A percentile compares a stretch with the other conserved stretches of the same genome.
Conservation (phyloP, 2,329 filamentous ascomycete genomes). For the Curvularia spicifera region DNA sequence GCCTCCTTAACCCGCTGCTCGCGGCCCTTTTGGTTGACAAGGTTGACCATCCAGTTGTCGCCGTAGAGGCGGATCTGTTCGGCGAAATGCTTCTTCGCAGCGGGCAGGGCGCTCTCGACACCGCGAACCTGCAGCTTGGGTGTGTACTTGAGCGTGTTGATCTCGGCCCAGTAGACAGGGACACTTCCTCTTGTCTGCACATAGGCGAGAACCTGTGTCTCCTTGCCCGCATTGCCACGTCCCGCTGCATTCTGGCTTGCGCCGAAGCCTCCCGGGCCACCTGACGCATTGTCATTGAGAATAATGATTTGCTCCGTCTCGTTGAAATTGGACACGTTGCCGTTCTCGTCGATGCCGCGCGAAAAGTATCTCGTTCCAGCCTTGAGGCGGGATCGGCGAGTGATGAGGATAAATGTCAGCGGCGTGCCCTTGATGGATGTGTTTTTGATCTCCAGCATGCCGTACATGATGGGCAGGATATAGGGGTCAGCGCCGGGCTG, state of each 20-base stretch:
- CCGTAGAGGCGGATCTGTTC: conserved; percentile 94
- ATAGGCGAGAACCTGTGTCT: conserved; percentile 90
- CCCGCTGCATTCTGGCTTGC: conserved; percentile 73
- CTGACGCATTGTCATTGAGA: conserved; percentile 77
- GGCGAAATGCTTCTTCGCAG: conserved; percentile 85
- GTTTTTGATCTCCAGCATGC: conserved; percentile 89
- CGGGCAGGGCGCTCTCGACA: conserved; percentile 77
- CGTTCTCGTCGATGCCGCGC: conserved; percentile 88
- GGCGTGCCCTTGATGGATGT: conserved; percentile 85
- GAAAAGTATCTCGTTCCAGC: conserved; percentile 95
- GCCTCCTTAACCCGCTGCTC: conserved; percentile 89
- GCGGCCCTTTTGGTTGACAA: conserved; percentile 94
- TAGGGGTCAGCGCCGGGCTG: conserved; percentile 85
- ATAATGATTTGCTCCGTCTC: conserved; percentile 95
- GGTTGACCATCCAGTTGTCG: conserved; percentile 95
- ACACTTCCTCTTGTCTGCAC: conserved; percentile 97
- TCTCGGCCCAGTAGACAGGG: conserved; percentile 93
- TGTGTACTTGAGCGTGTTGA: conserved; percentile 91
- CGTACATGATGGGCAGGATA: conserved; percentile 94
- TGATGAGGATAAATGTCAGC: conserved; percentile 86
- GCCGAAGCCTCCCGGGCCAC: conserved; percentile 78
- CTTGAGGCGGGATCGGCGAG: conserved; percentile 83
- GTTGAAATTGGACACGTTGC: conserved; percentile 98
- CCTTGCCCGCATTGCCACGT: conserved; percentile 65
- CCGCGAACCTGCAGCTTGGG: conserved; percentile 88